Conservation (phyloP, 2,329 filamentous ascomycete species). For the Cladosporium austrohemisphaericum region DNA sequence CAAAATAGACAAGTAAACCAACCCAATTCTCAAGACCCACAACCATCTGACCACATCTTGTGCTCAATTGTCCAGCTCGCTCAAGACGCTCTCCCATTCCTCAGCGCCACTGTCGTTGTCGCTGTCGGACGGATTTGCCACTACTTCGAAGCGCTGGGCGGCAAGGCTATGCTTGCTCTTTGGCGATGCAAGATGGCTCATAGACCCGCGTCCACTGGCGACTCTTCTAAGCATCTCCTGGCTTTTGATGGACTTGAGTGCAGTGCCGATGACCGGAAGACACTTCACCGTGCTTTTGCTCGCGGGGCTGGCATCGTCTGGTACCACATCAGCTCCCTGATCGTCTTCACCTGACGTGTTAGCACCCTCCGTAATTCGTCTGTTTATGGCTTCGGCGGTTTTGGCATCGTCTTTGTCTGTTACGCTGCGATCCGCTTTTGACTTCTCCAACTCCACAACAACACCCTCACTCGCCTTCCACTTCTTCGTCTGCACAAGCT, state of each 20-base stretch:
- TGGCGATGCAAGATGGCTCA: neutral
- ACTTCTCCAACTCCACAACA: neutral
- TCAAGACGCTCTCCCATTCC: conserved; percentile 15
- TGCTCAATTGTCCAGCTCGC: neutral
- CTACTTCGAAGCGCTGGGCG: neutral
- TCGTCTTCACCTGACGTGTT: no score
- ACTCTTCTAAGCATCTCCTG: neutral
- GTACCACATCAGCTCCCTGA: no score
- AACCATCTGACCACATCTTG: neutral
- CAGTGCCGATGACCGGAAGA: no score
- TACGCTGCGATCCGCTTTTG: neutral
- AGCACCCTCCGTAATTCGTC: no score
- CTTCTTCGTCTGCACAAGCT: neutral
- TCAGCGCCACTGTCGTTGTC: conserved; percentile 3
- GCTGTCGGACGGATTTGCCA: neutral
- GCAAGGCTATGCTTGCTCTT: neutral
- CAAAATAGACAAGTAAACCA: neutral
- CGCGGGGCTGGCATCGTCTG: no score
- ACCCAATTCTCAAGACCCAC: neutral
- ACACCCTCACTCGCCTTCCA: neutral
- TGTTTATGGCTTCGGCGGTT: neutral
- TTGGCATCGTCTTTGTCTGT: neutral
- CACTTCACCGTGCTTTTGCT: no score
- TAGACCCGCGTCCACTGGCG: no score
- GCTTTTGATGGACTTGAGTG: neutral